These are phyloP conservation scores for Dendrobium catenatum DNA, from an alignment of 106 monocot genomes.

Conservation along the genomic window DNA sequence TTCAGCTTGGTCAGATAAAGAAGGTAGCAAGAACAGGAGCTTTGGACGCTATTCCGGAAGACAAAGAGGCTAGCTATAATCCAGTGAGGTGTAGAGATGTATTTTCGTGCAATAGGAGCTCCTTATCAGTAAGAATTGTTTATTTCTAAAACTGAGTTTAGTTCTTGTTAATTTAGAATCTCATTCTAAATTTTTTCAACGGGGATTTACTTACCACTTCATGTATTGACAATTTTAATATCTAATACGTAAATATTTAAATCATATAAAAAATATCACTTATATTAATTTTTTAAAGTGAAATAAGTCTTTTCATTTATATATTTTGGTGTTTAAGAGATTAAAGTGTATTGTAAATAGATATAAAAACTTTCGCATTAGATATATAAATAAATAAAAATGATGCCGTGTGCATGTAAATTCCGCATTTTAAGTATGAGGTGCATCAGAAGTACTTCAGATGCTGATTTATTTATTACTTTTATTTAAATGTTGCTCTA, in stretches of 20 bases:
- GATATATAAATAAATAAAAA: too few relatives aligned
- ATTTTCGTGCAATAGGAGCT: slow-evolving; percentile 7
- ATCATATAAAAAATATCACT: too few relatives aligned
- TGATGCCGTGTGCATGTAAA: too few relatives aligned
- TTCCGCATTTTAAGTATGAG: neutral
- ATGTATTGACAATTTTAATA: too few relatives aligned
- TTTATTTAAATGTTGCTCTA: neutral
- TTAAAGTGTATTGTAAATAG: too few relatives aligned
- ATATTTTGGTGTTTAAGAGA: too few relatives aligned
- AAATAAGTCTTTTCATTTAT: too few relatives aligned
- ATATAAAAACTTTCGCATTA: too few relatives aligned
- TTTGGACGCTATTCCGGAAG: slow-evolving; percentile 65
- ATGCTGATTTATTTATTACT: neutral
- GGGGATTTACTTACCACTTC: too few relatives aligned
- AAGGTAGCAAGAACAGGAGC: slow-evolving; percentile 29
- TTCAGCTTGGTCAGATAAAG: slow-evolving; percentile 40
- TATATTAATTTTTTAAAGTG: too few relatives aligned
- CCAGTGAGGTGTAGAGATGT: slow-evolving; percentile 6
- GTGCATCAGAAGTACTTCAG: neutral
- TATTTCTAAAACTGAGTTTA: neutral
- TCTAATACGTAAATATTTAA: too few relatives aligned
- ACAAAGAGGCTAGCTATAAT: slow-evolving; percentile 30
- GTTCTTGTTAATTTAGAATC: neutral
- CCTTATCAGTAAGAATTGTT: slow-evolving; percentile 11
- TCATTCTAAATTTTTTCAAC: neutral